Percentiles rank a stretch among this genome's conserved stretches.
Conservation (phyloP, 768 basidiomycete species). For the Lactarius akahatsu region DNA sequence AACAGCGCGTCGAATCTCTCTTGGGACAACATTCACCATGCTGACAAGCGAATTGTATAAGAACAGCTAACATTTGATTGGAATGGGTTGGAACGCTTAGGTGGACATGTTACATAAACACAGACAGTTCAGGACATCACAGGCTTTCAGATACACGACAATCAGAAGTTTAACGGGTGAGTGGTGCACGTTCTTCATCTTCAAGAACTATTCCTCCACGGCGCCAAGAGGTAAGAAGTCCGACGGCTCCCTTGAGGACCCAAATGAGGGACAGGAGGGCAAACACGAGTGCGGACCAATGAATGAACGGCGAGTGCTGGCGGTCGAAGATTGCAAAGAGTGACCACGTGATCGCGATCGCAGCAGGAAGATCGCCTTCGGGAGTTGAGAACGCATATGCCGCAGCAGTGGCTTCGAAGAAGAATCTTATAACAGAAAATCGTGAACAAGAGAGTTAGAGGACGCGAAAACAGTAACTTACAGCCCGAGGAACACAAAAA, state of each 20-base stretch:
- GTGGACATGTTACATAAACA: not conserved
- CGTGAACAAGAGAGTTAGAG: conserved; percentile 14
- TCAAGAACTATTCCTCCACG: conserved; percentile 57
- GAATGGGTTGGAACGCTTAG: not conserved
- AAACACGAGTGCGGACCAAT: conserved; percentile 86
- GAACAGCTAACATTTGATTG: not conserved
- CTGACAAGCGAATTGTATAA: not conserved
- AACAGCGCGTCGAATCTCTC: not conserved
- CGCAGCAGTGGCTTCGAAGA: conserved; percentile 89
- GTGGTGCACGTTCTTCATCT: conserved; percentile 88
- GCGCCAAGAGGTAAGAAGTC: conserved; percentile 44
- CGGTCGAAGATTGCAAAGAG: conserved; percentile 89
- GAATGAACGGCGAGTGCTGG: conserved; percentile 73
- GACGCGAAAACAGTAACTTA: conserved; percentile 38
- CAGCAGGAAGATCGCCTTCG: conserved; percentile 91
- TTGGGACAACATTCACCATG: not conserved
- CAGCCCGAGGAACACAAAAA: conserved; percentile 92
- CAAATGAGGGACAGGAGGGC: conserved; percentile 82
- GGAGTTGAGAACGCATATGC: conserved; percentile 90
- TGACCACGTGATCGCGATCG: conserved; percentile 90
- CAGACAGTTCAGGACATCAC: not conserved
- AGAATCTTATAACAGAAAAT: conserved; percentile 53
- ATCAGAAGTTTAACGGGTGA: conserved; percentile 45
- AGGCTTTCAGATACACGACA: conserved; percentile 3
- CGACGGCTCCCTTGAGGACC: conserved; percentile 74